Evolutionary conservation across 176 grass and related monocot species (phyloP).

Genomic region (Canna indica): DNA sequence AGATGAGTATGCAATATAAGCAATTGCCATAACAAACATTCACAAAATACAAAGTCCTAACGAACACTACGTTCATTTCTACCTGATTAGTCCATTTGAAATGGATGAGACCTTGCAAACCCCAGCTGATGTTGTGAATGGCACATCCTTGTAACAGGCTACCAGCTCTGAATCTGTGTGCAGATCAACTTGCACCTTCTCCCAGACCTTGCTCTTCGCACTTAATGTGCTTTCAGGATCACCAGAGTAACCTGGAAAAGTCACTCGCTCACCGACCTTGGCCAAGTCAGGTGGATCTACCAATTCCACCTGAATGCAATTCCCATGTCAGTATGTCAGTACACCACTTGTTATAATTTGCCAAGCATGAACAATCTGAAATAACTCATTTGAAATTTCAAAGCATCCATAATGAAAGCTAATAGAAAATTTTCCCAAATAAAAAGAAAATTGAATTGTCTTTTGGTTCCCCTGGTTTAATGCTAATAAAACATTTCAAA

Average conservation of each 20-base stretch:
- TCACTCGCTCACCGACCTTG: conserved; percentile 52
- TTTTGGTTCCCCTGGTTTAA: not conserved
- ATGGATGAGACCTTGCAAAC: conserved; percentile 66
- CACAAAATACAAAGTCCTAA: too few species aligned
- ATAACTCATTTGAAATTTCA: not conserved
- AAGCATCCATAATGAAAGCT: not conserved
- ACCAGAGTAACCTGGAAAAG: conserved; percentile 53
- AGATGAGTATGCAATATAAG: too few species aligned
- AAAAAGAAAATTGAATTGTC: not conserved
- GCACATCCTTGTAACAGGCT: conserved; percentile 61
- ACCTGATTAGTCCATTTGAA: conserved; percentile 55
- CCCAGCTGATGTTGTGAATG: conserved; percentile 61
- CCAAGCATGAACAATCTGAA: not conserved
- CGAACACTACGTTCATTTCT: too few species aligned
- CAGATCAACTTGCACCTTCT: conserved; percentile 58
- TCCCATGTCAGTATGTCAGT: not conserved
- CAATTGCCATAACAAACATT: too few species aligned
- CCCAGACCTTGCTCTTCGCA: conserved; percentile 82
- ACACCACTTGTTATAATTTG: not conserved
- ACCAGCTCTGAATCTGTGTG: conserved; percentile 54
- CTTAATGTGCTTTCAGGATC: conserved; percentile 58
- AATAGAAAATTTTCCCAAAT: not conserved
- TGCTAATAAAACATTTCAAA: not conserved
- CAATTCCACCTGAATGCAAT: conserved; percentile 55
- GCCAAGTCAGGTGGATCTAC: conserved; percentile 65